Conservation (phyloP, 192 early-diverging fungal genomes). For the Phlyctochytrium planicorne region DNA sequence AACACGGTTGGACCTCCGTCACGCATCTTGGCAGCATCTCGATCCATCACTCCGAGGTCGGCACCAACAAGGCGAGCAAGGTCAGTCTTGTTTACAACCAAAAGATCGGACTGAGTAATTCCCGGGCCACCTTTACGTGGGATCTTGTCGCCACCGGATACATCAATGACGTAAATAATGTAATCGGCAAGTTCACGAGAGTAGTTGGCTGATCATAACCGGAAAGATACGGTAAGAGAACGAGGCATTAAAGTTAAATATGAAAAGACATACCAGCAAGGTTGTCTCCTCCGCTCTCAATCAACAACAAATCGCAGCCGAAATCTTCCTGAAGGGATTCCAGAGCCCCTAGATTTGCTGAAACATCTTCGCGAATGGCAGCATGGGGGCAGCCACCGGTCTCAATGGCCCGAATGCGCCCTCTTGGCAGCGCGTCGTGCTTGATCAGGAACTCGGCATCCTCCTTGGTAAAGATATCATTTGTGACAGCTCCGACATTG, state of each 20-base stretch:
- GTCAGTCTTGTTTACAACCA: conserved; percentile 97
- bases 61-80: conserved; percentile 87
- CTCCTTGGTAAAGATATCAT: conserved; percentile 97
- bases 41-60: conserved; percentile 87
- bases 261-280: conserved; percentile 60
- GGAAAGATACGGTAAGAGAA: too few species aligned
- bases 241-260: too few species aligned
- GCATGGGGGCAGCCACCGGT: conserved; percentile 97
- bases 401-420: conserved; percentile 91
- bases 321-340: conserved; percentile 87
- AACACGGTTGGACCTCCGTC: conserved; percentile 87
- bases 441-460: conserved; percentile 94
- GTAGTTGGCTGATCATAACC: conserved; percentile 58
- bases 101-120: conserved; percentile 91
- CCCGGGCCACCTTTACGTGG: conserved; percentile 98
- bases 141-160: conserved; percentile 95
- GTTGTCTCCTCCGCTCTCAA: conserved; percentile 95
- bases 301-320: conserved; percentile 76
- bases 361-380: conserved; percentile 92
- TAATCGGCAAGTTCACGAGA: conserved; percentile 75
- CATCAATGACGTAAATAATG: conserved; percentile 98
- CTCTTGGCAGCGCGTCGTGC: conserved; percentile 82
- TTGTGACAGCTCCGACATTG: conserved; percentile 90
- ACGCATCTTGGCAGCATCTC: conserved; percentile 84
- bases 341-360: conserved; percentile 88